Base-by-base conservation (phyloP, 805 yeast genomes). In the Starmerella davenportii region DNA sequence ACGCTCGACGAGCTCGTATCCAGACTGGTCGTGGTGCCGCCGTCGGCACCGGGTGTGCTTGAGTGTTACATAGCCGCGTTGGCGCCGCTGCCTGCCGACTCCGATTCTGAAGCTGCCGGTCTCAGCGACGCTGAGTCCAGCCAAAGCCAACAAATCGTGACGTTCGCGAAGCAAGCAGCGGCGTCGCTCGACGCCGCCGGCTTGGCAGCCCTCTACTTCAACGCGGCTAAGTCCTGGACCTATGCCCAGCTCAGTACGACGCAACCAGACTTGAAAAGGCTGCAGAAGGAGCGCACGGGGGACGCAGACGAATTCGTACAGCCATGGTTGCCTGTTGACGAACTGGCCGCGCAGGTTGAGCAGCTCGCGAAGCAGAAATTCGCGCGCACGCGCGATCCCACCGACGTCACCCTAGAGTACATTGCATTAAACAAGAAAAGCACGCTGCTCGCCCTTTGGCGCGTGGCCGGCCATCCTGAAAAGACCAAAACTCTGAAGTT, bases 191-290 rank as follows among this genome's bases (percentile, higher is more conserved):
- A 43, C 31, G 21, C 20, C 7, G 24, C 17, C n/a, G 41, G 41
- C 3, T 4, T 30, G 4, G 34, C 38, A 9, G 21, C 37, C 1
- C 31, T 35, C 21, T 19, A 14, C 24, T 16, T 2, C n/a, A 7
- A 7, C 14, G n/a, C 17, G 3, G 29, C 38, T 1, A 23, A 25
- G 15, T 36, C 44, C 3, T 68, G 78, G 38, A 68, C 69, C 37
- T 87, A 93, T 85, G 96, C 94, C 0, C 59, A 79, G 19, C 92
- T 82, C 56, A 76, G 90, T 39, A 78, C 73, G 34, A 74, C 79
- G 43, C 79, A 78, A 46, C 84, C 77, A 38, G 52, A 80, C 23
- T 53, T 87, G 61, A 76, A 13, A 61, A 64, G 37, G 55, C 64
- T 36, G n/a, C 19, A 27, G 32, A 30, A 34, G 8, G 15, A 4